Conservation (phyloP, 495 filamentous ascomycete species). For the Cairneyella variabilis region DNA sequence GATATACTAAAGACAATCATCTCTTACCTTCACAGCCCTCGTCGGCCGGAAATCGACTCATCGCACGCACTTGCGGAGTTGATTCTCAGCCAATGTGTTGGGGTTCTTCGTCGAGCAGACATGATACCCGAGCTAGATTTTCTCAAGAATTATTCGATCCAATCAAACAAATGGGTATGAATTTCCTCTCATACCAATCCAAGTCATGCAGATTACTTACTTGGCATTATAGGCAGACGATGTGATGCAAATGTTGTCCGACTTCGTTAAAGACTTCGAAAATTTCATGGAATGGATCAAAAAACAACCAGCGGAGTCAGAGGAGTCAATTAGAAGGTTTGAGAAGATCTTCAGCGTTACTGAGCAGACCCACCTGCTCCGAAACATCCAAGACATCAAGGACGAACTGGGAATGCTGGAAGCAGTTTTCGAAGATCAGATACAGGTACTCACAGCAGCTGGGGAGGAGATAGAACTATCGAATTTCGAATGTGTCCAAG, state of each 20-base stretch:
- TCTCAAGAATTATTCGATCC: conserved; percentile 7
- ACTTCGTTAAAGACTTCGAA: conserved; percentile 8
- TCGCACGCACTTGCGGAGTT: conserved; percentile 1
- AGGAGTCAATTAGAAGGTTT: conserved; percentile 2
- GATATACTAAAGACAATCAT: conserved; percentile 4
- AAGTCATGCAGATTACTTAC: neutral
- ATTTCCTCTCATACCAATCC: neutral
- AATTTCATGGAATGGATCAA: conserved; percentile 3
- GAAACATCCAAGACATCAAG: conserved; percentile 10
- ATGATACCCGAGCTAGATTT: conserved; percentile 6
- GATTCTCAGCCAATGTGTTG: conserved; percentile 2
- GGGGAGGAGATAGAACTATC: conserved; percentile 1
- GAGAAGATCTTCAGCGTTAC: conserved; percentile 11
- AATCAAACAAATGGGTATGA: conserved; percentile 10
- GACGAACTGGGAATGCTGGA: conserved; percentile 12
- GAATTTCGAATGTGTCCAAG: conserved; percentile 4
- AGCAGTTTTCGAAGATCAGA: conserved; percentile 11
- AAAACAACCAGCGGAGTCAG: conserved; percentile 9
- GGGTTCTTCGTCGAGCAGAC: conserved; percentile 2
- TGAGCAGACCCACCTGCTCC: conserved; percentile 6
- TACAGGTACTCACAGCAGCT: neutral
- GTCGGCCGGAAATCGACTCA: neutral
- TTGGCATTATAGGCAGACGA: conserved; percentile 1
- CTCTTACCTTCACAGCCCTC: conserved; percentile 1
- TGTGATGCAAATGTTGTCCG: conserved; percentile 1